phyloP scores from a whole-genome alignment of 1,284 basidiomycete species.

The Termitomyces sp. region DNA sequence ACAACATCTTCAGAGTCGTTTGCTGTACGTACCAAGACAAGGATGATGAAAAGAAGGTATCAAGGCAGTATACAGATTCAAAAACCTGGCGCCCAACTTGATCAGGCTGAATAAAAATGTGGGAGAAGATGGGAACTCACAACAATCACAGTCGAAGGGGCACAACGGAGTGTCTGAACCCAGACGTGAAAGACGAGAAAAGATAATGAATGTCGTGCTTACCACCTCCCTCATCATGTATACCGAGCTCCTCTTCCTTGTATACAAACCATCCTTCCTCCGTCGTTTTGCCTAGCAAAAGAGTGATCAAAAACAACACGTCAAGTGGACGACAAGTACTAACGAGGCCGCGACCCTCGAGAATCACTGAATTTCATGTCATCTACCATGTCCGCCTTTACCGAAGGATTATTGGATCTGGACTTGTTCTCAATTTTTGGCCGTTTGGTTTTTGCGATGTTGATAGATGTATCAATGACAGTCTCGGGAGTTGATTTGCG shows the following conservation, averaged over 20 bases:
- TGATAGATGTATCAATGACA: slow-evolving; percentile 52
- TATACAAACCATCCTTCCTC: slow-evolving; percentile 83
- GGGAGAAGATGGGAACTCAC: slow-evolving; percentile 40
- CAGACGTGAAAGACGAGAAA: slow-evolving; percentile 20
- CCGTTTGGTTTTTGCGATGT: slow-evolving; percentile 26
- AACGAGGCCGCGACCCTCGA: slow-evolving; percentile 68
- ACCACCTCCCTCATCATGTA: slow-evolving; percentile 75
- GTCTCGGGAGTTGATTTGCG: slow-evolving; percentile 45
- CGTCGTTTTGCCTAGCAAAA: slow-evolving; percentile 63
- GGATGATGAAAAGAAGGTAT: background rate
- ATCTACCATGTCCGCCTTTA: slow-evolving; percentile 18
- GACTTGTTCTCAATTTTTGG: slow-evolving; percentile 27
- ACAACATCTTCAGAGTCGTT: background rate
- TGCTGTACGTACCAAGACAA: background rate
- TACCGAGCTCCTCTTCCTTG: slow-evolving; percentile 83
- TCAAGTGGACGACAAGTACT: slow-evolving; percentile 23
- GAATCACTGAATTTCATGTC: slow-evolving; percentile 71
- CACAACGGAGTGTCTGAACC: slow-evolving; percentile 60
- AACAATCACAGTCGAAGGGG: slow-evolving; percentile 83
- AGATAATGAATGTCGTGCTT: slow-evolving; percentile 24
- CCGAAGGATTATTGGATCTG: slow-evolving; percentile 16
- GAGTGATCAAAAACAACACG: background rate
- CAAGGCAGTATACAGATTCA: slow-evolving; percentile 8
- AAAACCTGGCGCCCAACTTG: slow-evolving; percentile 17
- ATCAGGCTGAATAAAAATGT: background rate